Evolutionary conservation across 2,329 filamentous ascomycete species (phyloP).

Genomic region (Aspergillus sergii): DNA sequence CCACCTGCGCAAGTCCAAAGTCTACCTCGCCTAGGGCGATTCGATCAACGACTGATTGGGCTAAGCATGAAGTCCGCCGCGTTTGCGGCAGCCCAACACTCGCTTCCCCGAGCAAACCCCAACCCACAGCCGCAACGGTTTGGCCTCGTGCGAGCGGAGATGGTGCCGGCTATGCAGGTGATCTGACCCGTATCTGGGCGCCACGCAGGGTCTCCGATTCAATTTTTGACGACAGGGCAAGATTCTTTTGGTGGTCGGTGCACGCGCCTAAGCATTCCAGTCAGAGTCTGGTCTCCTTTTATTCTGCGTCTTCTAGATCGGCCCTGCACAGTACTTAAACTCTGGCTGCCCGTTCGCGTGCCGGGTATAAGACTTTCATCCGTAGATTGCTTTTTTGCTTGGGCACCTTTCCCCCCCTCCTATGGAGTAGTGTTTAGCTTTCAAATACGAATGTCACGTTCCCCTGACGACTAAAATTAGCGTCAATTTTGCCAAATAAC

Average conservation of each 20-base stretch:
- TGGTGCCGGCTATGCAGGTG: slow-evolving; percentile 41
- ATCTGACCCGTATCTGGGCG: slow-evolving; percentile 31
- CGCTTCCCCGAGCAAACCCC: slow-evolving; percentile 27
- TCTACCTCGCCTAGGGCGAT: slow-evolving; percentile 24
- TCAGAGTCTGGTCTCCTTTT: slow-evolving; percentile 24
- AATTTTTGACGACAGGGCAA: slow-evolving; percentile 27
- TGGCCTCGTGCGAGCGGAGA: slow-evolving; percentile 28
- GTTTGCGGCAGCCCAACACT: slow-evolving; percentile 29
- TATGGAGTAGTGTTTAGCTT: neutral
- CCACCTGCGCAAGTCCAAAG: slow-evolving; percentile 30
- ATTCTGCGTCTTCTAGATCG: neutral
- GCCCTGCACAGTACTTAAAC: slow-evolving; percentile 14
- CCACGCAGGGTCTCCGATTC: slow-evolving; percentile 25
- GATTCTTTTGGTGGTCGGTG: slow-evolving; percentile 22
- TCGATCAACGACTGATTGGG: slow-evolving; percentile 25
- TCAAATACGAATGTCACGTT: slow-evolving; percentile 1
- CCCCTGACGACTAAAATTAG: slow-evolving; percentile 9
- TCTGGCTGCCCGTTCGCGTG: slow-evolving; percentile 11
- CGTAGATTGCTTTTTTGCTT: slow-evolving; percentile 16
- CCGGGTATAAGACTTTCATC: slow-evolving; percentile 13
- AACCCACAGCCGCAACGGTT: slow-evolving; percentile 29
- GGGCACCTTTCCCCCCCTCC: neutral
- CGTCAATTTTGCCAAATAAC: neutral
- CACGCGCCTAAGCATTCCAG: slow-evolving; percentile 35
- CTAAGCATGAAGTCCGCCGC: slow-evolving; percentile 29